Base-by-base conservation (phyloP, 495 filamentous ascomycete genomes). In the Talaromyces proteolyticus region DNA sequence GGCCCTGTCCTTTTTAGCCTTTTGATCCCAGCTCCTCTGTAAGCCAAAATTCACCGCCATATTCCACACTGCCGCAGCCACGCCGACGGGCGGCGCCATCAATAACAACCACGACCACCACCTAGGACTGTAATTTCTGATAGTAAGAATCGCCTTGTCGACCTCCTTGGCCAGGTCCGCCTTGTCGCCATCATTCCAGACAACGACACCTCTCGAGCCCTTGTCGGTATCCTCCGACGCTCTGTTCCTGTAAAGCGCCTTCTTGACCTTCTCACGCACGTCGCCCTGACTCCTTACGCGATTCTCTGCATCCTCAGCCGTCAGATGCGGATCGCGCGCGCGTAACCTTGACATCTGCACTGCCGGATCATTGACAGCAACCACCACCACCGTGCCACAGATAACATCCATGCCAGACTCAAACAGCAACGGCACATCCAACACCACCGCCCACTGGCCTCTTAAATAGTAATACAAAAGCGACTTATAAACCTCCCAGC, bases 391-490 rank as follows among this genome's bases (percentile, higher is more conserved):
- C 4, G 78, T 80, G 0, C 89, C 87, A 57, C 89, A 95, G 42
- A 91, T 75, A 20, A 79, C 54, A 58, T 98, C 93, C 72, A 95
- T 81, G 3, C 81, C 80, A 52, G 76, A 78, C 72, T 98, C 93
- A 60, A 94, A 96, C 16, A 98, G 78, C 37, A 98, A 69, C 40
- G 93, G 93, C 1, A 98, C 81, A 60, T 98, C 93, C 8, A 98
- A 68, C n/a, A 97, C 85, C 10, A 94, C 88, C 0, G 88, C 91
- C 87, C 91, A 87, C 49, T 80, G 53, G 2, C 92, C 91, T 2
- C 60, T 66, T 2, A 91, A 25, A 52, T 92, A 95, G 54, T 80
- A 73, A 20, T 67, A 64, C 16, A 86, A 50, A 14, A 94, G 74
- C 3, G 72, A 67, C 53, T 75, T 82, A 59, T 86, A 86, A 72